A percentile compares a stretch with the other conserved stretches of the same genome.
Conservation (phyloP, 2,329 filamentous ascomycete species). For the Pestalotiopsis sp. region DNA sequence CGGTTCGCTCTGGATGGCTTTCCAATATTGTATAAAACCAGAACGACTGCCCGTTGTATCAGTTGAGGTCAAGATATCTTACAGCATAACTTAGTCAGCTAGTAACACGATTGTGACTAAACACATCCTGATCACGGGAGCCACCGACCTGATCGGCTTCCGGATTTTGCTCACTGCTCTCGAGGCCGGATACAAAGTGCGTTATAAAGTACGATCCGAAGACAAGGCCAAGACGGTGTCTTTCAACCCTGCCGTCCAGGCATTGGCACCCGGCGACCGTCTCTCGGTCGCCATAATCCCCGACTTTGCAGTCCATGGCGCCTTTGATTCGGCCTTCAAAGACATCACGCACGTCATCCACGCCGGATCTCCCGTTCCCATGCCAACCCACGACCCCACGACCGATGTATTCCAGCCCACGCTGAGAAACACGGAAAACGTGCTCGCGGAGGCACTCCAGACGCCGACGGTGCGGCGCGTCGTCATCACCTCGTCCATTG, state of each 20-base stretch:
- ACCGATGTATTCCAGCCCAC: neutral
- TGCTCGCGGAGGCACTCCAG: conserved; percentile 25
- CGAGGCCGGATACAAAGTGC: conserved; percentile 26
- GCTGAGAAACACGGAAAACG: neutral
- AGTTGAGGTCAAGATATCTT: neutral
- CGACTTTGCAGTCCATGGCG: conserved; percentile 18
- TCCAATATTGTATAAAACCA: neutral
- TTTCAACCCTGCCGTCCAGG: conserved; percentile 25
- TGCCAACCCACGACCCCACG: neutral
- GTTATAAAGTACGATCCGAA: conserved; percentile 26
- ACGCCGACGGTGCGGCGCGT: conserved; percentile 23
- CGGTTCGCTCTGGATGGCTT: no score
- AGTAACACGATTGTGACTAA: neutral
- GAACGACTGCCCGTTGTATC: neutral
- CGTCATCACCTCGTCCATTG: conserved; percentile 29
- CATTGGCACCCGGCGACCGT: conserved; percentile 17
- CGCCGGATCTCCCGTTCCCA: neutral
- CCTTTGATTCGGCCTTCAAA: neutral
- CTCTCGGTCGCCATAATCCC: conserved; percentile 25
- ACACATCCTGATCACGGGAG: neutral
- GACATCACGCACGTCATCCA: neutral
- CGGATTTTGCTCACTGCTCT: conserved; percentile 27
- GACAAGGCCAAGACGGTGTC: conserved; percentile 24
- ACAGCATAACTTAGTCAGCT: neutral
- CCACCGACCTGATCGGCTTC: conserved; percentile 21